A percentile compares a stretch with the other conserved stretches of the same genome.
These are phyloP conservation scores for Hygrophorus pudorinus DNA, from an alignment of 768 basidiomycete species.

Conservation along the genomic window DNA sequence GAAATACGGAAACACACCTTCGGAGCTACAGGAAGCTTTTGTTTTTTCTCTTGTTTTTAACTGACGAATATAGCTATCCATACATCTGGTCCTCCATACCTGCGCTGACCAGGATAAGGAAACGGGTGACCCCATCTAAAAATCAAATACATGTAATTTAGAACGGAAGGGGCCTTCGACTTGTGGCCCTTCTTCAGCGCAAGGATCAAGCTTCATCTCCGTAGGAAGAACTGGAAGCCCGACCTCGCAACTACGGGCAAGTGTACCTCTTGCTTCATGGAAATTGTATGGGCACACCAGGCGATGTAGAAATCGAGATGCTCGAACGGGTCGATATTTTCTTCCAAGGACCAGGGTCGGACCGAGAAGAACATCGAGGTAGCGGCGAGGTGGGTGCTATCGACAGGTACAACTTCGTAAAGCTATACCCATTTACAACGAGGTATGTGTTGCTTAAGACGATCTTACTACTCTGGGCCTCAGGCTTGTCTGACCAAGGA, in stretches of 20 bases:
- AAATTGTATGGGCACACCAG: not conserved
- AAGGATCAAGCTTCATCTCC: conserved; percentile 5
- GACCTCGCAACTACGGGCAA: not conserved
- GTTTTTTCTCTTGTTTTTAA: not conserved
- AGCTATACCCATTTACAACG: not conserved
- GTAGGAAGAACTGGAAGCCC: conserved; percentile 1
- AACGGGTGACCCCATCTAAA: not conserved
- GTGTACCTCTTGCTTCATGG: not conserved
- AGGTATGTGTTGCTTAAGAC: too few relatives aligned
- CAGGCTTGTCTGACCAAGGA: too few relatives aligned
- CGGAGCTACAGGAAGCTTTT: not conserved
- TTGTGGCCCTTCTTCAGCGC: conserved; percentile 2
- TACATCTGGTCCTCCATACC: not conserved
- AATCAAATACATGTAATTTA: conserved; percentile 1
- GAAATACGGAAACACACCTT: not conserved
- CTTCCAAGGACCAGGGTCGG: conserved; percentile 1
- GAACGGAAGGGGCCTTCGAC: not conserved
- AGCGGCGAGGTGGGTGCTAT: conserved; percentile 1
- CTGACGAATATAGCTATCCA: not conserved
- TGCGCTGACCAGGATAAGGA: not conserved
- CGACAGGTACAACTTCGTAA: not conserved
- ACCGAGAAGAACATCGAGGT: conserved; percentile 1
- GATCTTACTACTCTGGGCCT: too few relatives aligned
- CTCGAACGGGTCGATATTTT: not conserved
- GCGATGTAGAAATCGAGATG: conserved; percentile 1